A percentile compares a stretch with the other conserved stretches of the same genome.
These are phyloP conservation scores for Dipodascopsis uninucleata DNA, from an alignment of 805 yeast genomes.

Conservation along the genomic window DNA sequence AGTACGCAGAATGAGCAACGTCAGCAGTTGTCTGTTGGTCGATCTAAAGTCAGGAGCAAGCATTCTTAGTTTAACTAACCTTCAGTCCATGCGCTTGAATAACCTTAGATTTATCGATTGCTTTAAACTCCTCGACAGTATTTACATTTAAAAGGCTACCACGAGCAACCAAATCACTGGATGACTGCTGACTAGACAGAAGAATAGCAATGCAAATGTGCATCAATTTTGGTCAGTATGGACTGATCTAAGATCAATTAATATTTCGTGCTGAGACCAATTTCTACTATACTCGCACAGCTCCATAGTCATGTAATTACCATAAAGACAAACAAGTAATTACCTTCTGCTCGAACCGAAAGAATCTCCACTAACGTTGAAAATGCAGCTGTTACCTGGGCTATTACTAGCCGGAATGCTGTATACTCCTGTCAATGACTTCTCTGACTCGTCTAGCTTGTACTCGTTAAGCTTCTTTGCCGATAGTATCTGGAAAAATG, in stretches of 20 bases:
- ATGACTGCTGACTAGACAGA: no score
- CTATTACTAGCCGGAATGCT: conserved; percentile 29
- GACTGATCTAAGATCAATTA: no score
- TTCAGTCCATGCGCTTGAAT: conserved; percentile 44
- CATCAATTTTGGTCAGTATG: no score
- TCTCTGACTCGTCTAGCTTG: conserved; percentile 55
- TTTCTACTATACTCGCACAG: no score
- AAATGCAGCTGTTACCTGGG: conserved; percentile 31
- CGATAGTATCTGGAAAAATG: conserved; percentile 77
- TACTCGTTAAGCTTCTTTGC: conserved; percentile 68
- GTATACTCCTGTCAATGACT: conserved; percentile 44
- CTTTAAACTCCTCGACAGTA: conserved; percentile 81
- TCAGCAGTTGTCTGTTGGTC: not conserved
- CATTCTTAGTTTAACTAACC: conserved; percentile 15
- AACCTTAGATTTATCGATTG: conserved; percentile 57
- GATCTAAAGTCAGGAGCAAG: not conserved
- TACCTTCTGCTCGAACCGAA: conserved; percentile 3
- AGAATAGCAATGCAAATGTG: no score
- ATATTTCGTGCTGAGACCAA: conserved; percentile 32
- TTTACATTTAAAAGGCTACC: conserved; percentile 62
- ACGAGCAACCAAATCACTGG: conserved; percentile 26
- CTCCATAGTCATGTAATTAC: no score
- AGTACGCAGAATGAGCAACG: no score
- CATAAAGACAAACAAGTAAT: no score
- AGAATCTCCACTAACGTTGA: conserved; percentile 30